Percentiles rank a stretch among this genome's conserved stretches.
Conservation (phyloP, 768 basidiomycete species). For the Phaffia tasmanica region DNA sequence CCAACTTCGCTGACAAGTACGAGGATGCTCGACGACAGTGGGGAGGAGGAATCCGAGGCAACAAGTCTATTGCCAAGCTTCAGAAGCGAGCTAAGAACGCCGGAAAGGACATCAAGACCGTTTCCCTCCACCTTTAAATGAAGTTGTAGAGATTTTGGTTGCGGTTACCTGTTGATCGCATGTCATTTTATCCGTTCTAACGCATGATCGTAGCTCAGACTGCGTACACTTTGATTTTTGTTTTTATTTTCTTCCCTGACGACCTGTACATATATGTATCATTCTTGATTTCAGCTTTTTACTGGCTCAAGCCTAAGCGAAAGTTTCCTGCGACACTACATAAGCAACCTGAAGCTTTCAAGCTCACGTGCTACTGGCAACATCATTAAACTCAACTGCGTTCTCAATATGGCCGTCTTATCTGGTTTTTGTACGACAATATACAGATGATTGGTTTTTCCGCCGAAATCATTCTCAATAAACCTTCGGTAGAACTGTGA, state of each 20-base stretch:
- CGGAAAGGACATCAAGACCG: conserved; percentile 45
- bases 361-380: too few species aligned
- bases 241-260: neutral
- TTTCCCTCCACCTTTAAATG: conserved; percentile 38
- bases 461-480: too few species aligned
- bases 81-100: conserved; percentile 86
- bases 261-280: neutral
- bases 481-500: too few species aligned
- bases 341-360: too few species aligned
- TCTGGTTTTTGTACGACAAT: too few species aligned
- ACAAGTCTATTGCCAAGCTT: conserved; percentile 80
- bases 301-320: neutral
- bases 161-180: neutral
- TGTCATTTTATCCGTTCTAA: neutral
- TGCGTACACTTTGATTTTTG: neutral
- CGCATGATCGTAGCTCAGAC: too few species aligned
- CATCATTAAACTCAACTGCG: too few species aligned
- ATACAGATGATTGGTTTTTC: too few species aligned
- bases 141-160: conserved; percentile 2
- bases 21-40: conserved; percentile 82
- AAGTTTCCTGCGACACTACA: too few species aligned
- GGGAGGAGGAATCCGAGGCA: conserved; percentile 92
- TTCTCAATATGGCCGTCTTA: too few species aligned
- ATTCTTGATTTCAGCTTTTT: too few species aligned
- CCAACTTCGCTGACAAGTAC: conserved; percentile 93